A percentile compares a stretch with the other conserved stretches of the same genome.
Evolutionary conservation across 139 green algal species (phyloP).

Genomic region (Coelastrella sp.): DNA sequence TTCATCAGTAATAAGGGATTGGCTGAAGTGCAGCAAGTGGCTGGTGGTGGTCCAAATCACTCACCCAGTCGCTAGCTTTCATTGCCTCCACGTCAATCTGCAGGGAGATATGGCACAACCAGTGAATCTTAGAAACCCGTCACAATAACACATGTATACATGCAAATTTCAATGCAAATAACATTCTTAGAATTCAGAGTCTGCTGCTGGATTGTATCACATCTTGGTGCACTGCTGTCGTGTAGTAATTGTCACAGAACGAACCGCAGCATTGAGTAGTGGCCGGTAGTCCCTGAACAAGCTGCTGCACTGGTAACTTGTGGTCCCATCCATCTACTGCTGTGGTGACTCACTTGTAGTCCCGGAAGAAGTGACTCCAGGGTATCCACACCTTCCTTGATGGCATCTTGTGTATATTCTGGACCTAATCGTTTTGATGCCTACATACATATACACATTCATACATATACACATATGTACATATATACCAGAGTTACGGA

Average conservation of each 20-base stretch:
- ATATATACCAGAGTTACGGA: background rate
- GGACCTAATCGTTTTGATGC: background rate
- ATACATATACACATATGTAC: background rate
- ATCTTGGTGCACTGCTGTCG: no score
- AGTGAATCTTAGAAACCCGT: background rate
- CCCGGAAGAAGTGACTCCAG: constrained; percentile 36
- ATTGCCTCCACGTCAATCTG: constrained; percentile 37
- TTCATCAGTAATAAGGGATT: no score
- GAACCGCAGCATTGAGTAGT: no score
- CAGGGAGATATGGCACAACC: background rate
- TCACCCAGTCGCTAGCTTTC: constrained; percentile 39
- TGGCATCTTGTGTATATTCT: background rate
- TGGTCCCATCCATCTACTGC: background rate
- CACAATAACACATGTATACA: background rate
- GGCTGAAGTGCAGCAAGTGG: no score
- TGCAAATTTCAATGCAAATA: background rate
- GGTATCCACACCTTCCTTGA: background rate
- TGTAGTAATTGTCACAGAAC: no score
- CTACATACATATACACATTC: background rate
- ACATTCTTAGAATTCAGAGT: no score
- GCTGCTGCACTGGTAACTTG: no score
- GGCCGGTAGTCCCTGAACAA: no score
- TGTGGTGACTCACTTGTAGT: background rate
- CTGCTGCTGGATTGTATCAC: no score
- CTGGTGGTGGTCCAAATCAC: background rate